Percentiles rank a stretch among this genome's conserved stretches.
Conservation (phyloP, 31 red algal species). For the Endocladia muricata region DNA sequence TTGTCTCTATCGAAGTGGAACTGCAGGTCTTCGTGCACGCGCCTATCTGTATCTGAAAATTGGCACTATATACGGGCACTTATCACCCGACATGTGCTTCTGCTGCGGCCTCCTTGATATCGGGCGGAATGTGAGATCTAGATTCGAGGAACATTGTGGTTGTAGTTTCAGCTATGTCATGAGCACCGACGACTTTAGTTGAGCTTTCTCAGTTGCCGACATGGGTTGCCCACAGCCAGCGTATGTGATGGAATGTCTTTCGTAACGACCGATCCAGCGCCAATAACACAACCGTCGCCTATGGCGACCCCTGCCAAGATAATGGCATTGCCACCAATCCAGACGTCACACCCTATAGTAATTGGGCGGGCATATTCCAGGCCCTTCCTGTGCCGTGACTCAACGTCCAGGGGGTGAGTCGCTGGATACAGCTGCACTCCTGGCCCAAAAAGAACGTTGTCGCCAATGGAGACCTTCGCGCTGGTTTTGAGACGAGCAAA, state of each 20-base stretch:
- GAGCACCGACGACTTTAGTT: not conserved
- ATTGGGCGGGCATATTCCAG: constrained; percentile 37
- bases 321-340: constrained; percentile 54
- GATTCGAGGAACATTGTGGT: too few species aligned
- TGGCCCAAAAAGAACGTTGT: constrained; percentile 48
- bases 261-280: constrained; percentile 54
- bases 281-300: constrained; percentile 29
- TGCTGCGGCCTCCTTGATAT: too few species aligned
- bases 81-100: too few species aligned
- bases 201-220: not conserved
- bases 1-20: too few species aligned
- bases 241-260: constrained; percentile 25
- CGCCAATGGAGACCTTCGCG: constrained; percentile 28
- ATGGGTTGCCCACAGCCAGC: constrained; percentile 28
- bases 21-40: too few species aligned
- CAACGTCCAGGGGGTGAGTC: constrained; percentile 39
- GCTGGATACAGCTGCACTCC: constrained; percentile 55
- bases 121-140: too few species aligned
- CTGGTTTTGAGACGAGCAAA: constrained; percentile 2
- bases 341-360: constrained; percentile 39
- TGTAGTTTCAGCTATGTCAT: too few species aligned
- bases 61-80: too few species aligned
- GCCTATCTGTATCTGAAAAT: too few species aligned
- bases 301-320: constrained; percentile 26
- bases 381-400: not conserved